Conservation (phyloP, 768 basidiomycete genomes). For the Calocera cornea region DNA sequence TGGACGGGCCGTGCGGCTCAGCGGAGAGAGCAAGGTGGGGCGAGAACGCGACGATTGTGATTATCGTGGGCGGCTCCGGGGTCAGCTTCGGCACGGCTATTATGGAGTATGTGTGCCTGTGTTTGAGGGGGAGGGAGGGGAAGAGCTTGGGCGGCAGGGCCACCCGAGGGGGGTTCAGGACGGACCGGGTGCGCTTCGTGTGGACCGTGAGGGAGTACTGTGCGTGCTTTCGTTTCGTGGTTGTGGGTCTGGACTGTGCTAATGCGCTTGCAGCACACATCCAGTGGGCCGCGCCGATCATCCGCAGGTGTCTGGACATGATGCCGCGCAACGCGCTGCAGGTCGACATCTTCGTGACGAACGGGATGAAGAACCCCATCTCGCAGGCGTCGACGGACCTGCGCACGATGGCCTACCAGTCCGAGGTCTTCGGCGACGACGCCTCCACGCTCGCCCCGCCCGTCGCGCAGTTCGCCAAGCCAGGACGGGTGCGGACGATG, state of each 20-base stretch:
- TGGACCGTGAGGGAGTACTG: constrained; percentile 69
- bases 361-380: constrained; percentile 20
- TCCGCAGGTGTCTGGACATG: constrained; percentile 49
- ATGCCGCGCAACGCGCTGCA: constrained; percentile 38
- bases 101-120: constrained; percentile 48
- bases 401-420: constrained; percentile 4
- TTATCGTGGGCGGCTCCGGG: constrained; percentile 62
- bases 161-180: constrained; percentile 24
- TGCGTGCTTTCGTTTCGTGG: constrained; percentile 27
- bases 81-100: constrained; percentile 58
- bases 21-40: constrained; percentile 46
- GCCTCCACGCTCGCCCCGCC: constrained; percentile 28
- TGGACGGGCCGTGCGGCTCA: constrained; percentile 62
- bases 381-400: constrained; percentile 21
- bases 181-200: constrained; percentile 50
- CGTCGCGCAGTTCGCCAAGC: constrained; percentile 20
- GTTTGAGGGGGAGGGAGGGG: constrained; percentile 43
- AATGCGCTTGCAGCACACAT: constrained; percentile 41
- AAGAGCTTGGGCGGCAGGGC: constrained; percentile 31
- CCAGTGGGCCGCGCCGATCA: constrained; percentile 56
- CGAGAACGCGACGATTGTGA: constrained; percentile 41
- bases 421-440: constrained; percentile 5
- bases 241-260: neutral
- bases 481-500: constrained; percentile 8
- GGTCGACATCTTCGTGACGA: constrained; percentile 64